Evolutionary conservation across 129 eudicot species (phyloP).

Genomic region (Oenanthe sinensis): DNA sequence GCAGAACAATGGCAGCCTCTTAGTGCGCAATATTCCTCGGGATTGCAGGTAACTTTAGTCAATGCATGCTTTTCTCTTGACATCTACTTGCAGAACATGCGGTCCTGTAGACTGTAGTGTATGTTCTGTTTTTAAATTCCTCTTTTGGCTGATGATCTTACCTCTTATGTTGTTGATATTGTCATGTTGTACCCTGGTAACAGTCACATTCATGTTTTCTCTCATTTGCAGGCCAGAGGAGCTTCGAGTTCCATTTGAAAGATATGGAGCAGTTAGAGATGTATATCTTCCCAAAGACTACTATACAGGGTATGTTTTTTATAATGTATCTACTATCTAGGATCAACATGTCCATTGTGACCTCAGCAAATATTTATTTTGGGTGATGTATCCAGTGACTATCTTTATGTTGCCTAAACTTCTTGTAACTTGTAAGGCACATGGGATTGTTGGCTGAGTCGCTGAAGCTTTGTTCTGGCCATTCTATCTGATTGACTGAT

Average conservation of each 20-base stretch:
- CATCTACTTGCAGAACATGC: not conserved
- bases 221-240: slow-evolving; percentile 50
- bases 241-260: slow-evolving; percentile 72
- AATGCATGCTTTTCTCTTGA: not conserved
- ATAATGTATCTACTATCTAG: no score
- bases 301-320: slow-evolving; percentile 53
- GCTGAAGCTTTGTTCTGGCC: not conserved
- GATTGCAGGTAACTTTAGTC: slow-evolving; percentile 41
- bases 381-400: not conserved
- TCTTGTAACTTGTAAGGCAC: slow-evolving; percentile 9
- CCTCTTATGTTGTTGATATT: not conserved
- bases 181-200: not conserved
- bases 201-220: not conserved
- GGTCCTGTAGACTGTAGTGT: not conserved
- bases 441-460: slow-evolving; percentile 7
- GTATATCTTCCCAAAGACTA: slow-evolving; percentile 67
- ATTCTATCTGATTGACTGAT: not conserved
- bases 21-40: slow-evolving; percentile 60
- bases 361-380: not conserved
- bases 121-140: not conserved
- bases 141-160: not conserved
- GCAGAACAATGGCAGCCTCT: slow-evolving; percentile 54
- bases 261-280: slow-evolving; percentile 64
- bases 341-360: not conserved
- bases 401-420: not conserved